These are phyloP conservation scores for Letharia columbiana DNA, from an alignment of 495 filamentous ascomycete species.

Conservation along the genomic window DNA sequence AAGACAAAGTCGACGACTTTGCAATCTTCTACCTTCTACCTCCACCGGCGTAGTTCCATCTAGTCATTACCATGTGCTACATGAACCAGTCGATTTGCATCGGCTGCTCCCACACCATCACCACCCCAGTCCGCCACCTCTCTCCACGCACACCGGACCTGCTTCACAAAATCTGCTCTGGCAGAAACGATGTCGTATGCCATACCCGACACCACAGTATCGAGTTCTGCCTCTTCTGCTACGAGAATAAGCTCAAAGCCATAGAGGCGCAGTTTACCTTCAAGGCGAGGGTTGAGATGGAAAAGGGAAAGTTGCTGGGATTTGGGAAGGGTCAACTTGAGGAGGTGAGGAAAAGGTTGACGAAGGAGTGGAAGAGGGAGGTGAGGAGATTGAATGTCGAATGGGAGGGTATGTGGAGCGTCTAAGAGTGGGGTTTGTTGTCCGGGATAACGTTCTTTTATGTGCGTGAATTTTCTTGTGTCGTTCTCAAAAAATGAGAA, in stretches of 20 bases:
- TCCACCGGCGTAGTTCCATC: neutral
- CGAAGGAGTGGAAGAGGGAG: slow-evolving; percentile 1
- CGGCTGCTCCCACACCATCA: neutral
- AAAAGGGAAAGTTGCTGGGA: neutral
- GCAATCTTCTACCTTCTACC: no score
- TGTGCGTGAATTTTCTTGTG: no score
- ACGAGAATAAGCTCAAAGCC: neutral
- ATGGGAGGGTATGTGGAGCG: neutral
- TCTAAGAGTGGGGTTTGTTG: neutral
- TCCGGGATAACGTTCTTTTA: no score
- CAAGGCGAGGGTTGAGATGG: neutral
- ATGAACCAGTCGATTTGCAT: neutral
- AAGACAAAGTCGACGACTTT: no score
- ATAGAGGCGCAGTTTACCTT: neutral
- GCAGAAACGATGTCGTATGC: neutral
- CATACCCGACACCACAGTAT: neutral
- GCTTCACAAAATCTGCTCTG: neutral
- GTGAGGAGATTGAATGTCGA: neutral
- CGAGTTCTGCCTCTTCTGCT: neutral
- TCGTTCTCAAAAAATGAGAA: no score
- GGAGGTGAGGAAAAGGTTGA: neutral
- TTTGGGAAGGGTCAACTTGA: neutral
- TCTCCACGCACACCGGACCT: neutral
- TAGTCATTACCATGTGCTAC: neutral
- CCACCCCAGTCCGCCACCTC: neutral